Evolutionary conservation across 2,329 filamentous ascomycete species (phyloP), one percentile per base, ranked within the genome.

Genomic region (Scedosporium boydii): DNA sequence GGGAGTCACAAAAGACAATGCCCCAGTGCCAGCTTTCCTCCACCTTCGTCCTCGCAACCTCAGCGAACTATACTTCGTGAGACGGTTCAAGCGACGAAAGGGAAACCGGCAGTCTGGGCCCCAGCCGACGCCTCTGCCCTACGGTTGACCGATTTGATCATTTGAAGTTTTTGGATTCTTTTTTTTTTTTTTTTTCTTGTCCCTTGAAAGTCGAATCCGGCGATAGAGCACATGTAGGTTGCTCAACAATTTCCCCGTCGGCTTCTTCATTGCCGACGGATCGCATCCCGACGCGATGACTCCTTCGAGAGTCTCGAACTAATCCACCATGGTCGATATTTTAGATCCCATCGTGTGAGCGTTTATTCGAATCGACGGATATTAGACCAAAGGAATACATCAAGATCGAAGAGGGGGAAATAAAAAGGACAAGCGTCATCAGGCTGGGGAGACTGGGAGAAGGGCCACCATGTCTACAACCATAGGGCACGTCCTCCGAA

Each of bases 381-480:
- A 48, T 48, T 21, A 18, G 51, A 27, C 44, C 14, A 18, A 14
- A 7, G 7, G 14, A 29, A n/a, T n/a, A n/a, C 3, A 53, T 12
- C 44, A 27, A 51, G 23, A 41, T 6, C 14, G 5, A 53, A 60
- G 21, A 34, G 48, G 23, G 44, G 41, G 48, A 27, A 34, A 51
- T 29, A 44, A 23, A 18, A 38, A 55, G 60, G 48, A 56, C 60
- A 56, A 62, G 60, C 34, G 51, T 59, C 57, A 44, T 14, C 10
- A 5, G 57, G 57, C 53, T 62, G 60, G 60, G 60, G 60, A 57
- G 59, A 42, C 41, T 66, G 48, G 55, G 18, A 55, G 65, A 64
- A 63, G 46, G 38, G 62, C 56, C 62, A 65, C 59, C 51, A 85
- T 85, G 82, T 76, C 82, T 57, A 84, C 82, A 65, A 86, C 75